Base-by-base conservation (phyloP, 805 yeast genomes). In the Barnettozyma sp. region DNA sequence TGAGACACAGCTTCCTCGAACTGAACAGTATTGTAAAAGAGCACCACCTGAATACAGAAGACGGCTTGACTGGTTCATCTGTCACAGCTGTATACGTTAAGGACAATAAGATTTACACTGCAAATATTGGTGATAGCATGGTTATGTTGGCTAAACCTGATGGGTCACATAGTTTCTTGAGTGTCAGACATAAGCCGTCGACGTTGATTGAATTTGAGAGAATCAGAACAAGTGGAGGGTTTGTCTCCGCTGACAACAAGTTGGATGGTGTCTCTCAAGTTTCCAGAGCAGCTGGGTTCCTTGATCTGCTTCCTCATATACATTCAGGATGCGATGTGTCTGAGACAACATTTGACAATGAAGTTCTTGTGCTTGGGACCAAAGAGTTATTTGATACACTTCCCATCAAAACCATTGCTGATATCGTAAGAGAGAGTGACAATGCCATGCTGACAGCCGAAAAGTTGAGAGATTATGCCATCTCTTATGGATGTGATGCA, bases 401-500 rank as follows among this genome's bases (percentile, higher is more conserved):
- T 43, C 74, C 87, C 7, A 76, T 75, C 45, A 94, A 87, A 49
- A 70, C 85, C 11, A 96, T 94, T 1, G 94, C 88, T 23, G 98
- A 92, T 59, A 77, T 92, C 38, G 79, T 88, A 11, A 70, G 95
- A 42, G 84, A 80, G 43, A 77, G 76, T 48, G 77, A 77, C 14
- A 85, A 84, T 47, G 94, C 97, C 3, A 80, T 85, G 76, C 56
- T 77, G 18, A 97, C 97, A 1, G 97, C 98, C 0, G 94, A 86
- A 48, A 86, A 83, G 52, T 66, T 92, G 46, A 75, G 97, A 52
- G 98, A 92, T 58, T 86, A 82, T 63, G 97, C 97, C 1, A 75
- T 90, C 41, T 80, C 96, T 2, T 92, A 87, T 57, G 97, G 97
- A 16, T 81, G 90, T 26, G 62, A 71, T 3, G 87, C 82, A 30